Percentiles rank a stretch among this genome's conserved stretches.
These are phyloP conservation scores for Pisolithus orientalis DNA, from an alignment of 768 basidiomycete genomes.

Conservation along the genomic window DNA sequence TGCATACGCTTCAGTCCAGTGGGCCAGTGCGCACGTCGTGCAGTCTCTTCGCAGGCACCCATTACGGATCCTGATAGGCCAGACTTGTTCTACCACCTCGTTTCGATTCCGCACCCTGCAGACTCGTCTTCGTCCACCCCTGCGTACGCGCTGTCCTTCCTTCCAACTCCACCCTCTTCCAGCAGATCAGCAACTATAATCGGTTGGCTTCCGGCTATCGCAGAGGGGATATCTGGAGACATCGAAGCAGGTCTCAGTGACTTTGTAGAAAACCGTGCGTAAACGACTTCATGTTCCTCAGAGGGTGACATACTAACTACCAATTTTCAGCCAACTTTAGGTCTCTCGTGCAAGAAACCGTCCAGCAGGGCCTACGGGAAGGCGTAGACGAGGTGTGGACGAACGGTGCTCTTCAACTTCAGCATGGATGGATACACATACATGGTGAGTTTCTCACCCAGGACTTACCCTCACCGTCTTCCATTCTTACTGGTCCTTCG, in stretches of 20 bases:
- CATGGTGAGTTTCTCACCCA: constrained; percentile 35
- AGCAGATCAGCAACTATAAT: constrained; percentile 48
- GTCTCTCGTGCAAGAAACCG: constrained; percentile 51
- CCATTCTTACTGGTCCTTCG: background rate
- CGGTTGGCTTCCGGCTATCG: constrained; percentile 63
- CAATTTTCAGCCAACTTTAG: constrained; percentile 48
- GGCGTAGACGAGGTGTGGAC: constrained; percentile 60
- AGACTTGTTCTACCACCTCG: constrained; percentile 65
- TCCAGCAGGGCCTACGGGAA: constrained; percentile 48
- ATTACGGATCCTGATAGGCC: constrained; percentile 53
- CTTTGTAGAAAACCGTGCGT: constrained; percentile 66
- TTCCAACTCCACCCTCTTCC: constrained; percentile 37
- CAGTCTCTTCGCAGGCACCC: constrained; percentile 14
- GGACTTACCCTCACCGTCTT: background rate
- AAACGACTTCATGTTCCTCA: background rate
- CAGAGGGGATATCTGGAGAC: constrained; percentile 21
- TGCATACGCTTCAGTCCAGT: background rate
- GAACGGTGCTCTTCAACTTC: constrained; percentile 58
- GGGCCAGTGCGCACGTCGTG: background rate
- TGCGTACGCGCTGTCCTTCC: constrained; percentile 63
- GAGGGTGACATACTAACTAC: background rate
- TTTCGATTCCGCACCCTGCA: constrained; percentile 43
- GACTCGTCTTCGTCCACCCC: constrained; percentile 35
- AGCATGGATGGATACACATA: constrained; percentile 85
- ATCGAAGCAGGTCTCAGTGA: constrained; percentile 56